Percentiles rank a stretch among this genome's conserved stretches.
phyloP scores from a whole-genome alignment of 768 basidiomycete genomes.

The Sporobolomyces phaffii region DNA sequence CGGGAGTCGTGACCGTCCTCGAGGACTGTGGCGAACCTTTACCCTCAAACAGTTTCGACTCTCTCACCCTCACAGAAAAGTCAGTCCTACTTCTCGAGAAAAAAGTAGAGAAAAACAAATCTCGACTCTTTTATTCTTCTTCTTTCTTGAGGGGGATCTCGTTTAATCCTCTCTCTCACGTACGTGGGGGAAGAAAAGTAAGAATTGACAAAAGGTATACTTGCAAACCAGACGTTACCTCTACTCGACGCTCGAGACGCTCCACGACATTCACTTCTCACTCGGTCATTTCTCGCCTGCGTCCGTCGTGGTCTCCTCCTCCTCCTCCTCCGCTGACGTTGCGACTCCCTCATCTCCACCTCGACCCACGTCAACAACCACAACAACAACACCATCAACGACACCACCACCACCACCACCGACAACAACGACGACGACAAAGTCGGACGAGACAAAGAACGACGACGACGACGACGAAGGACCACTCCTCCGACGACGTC shows the following conservation, averaged over 20 bases:
- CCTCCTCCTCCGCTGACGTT: too few relatives aligned
- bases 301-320: constrained; percentile 22
- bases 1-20: constrained; percentile 15
- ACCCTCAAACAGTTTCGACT: constrained; percentile 2
- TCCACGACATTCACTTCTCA: constrained; percentile 30
- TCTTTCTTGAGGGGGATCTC: not conserved
- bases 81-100: not conserved
- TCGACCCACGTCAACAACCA: not conserved
- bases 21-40: constrained; percentile 27
- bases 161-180: not conserved
- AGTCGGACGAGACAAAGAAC: not conserved
- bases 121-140: not conserved
- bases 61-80: constrained; percentile 1
- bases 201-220: too few relatives aligned
- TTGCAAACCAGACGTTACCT: constrained; percentile 18
- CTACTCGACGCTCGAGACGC: constrained; percentile 8
- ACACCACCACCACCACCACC: too few relatives aligned
- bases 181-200: too few relatives aligned
- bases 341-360: not conserved
- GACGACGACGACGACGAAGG: too few relatives aligned
- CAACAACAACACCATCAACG: not conserved
- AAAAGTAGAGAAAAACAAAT: too few relatives aligned
- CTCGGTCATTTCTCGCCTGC: constrained; percentile 31
- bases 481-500: not conserved
- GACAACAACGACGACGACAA: too few relatives aligned